Evolutionary conservation across 164 flowering plant species (phyloP).

Genomic region (Hamamelis virginiana): DNA sequence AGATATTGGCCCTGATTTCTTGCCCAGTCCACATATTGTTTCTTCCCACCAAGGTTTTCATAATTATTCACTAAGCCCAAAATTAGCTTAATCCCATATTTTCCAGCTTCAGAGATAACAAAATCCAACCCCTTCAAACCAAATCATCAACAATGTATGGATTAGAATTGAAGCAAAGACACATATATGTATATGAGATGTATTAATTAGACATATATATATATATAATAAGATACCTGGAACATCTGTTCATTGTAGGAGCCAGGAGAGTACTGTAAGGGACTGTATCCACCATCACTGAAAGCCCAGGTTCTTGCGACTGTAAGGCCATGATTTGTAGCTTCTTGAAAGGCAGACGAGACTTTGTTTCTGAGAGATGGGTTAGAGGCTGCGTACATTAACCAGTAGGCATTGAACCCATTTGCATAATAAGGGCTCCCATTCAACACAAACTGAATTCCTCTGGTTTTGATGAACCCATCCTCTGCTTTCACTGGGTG

Average conservation of each 20-base stretch:
- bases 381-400: conserved; percentile 64
- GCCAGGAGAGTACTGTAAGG: conserved; percentile 78
- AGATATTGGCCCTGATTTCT: conserved; percentile 57
- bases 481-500: conserved; percentile 34
- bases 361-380: conserved; percentile 60
- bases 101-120: conserved; percentile 72
- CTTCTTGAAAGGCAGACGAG: conserved; percentile 58
- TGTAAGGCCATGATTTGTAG: conserved; percentile 55
- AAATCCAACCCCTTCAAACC: conserved; percentile 41
- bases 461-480: conserved; percentile 52
- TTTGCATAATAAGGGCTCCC: conserved; percentile 68
- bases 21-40: conserved; percentile 83
- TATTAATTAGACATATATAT: neutral
- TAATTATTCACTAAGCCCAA: conserved; percentile 76
- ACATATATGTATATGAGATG: too few relatives aligned
- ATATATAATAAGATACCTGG: too few relatives aligned
- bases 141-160: neutral
- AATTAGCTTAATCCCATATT: conserved; percentile 59
- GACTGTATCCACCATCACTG: conserved; percentile 60
- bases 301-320: conserved; percentile 88
- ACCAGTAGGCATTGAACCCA: conserved; percentile 95
- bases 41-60: conserved; percentile 64
- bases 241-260: conserved; percentile 75
- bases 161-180: too few relatives aligned
- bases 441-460: conserved; percentile 55